Percentiles rank a stretch among this genome's conserved stretches.
Conservation (phyloP, 345 rosid species). For the Arabis hirsuta region DNA sequence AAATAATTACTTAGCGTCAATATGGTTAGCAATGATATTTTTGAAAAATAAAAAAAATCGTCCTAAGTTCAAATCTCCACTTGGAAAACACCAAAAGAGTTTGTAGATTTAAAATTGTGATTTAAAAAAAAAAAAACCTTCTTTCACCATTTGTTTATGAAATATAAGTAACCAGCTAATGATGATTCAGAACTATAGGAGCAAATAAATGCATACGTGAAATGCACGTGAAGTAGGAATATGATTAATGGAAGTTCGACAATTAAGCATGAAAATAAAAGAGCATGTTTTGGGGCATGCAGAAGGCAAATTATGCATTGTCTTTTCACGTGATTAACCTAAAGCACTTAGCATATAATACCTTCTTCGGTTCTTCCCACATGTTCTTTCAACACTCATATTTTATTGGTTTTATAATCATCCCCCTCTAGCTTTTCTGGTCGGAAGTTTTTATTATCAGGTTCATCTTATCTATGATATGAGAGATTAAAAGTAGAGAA, state of each 20-base stretch:
- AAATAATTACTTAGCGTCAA: too few species aligned
- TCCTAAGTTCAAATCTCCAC: too few species aligned
- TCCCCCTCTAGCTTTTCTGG: conserved; percentile 7
- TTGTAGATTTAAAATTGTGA: too few species aligned
- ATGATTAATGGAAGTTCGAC: conserved; percentile 38
- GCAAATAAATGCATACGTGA: conserved; percentile 5
- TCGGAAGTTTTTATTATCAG: conserved; percentile 3
- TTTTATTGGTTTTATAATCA: conserved; percentile 8
- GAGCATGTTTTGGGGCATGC: conserved; percentile 38
- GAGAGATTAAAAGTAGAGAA: neutral
- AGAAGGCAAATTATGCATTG: conserved; percentile 37
- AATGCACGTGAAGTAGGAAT: conserved; percentile 42
- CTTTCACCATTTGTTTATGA: neutral
- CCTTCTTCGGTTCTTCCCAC: neutral
- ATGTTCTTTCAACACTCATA: conserved; percentile 30
- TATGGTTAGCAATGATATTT: too few species aligned
- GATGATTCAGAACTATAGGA: conserved; percentile 3
- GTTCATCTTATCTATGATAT: conserved; percentile 19
- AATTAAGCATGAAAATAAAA: conserved; percentile 28
- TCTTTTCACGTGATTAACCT: conserved; percentile 43
- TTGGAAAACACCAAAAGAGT: too few species aligned
- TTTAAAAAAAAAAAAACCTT: too few species aligned
- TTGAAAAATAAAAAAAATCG: too few species aligned
- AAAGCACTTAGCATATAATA: conserved; percentile 37
- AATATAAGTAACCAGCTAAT: conserved; percentile 15